Conservation (phyloP, 306 rosid species). For the Pueraria montana region DNA sequence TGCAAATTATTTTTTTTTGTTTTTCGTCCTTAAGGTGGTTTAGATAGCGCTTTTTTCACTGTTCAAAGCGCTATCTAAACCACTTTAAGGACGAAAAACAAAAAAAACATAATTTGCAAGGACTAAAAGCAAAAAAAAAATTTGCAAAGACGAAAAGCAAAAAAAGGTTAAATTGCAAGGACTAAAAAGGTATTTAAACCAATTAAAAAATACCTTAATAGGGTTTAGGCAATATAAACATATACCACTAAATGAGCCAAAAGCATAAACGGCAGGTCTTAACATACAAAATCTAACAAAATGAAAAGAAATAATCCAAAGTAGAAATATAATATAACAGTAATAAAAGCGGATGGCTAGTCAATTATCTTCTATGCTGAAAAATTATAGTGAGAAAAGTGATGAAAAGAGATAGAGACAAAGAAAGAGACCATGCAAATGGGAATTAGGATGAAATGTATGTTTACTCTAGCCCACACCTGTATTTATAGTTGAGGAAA, state of each 20-base stretch:
- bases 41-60: too few relatives aligned
- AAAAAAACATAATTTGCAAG: too few relatives aligned
- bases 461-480: background rate
- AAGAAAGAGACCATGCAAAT: background rate
- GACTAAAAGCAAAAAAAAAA: too few relatives aligned
- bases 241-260: background rate
- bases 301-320: background rate
- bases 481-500: background rate
- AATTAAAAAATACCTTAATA: background rate
- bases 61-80: too few relatives aligned
- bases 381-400: background rate
- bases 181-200: too few relatives aligned
- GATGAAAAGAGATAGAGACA: background rate
- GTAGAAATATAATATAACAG: background rate
- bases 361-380: background rate
- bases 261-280: background rate
- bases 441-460: background rate
- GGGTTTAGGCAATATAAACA: background rate
- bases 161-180: too few relatives aligned
- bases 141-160: too few relatives aligned
- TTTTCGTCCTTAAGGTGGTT: too few relatives aligned
- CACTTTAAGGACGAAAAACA: too few relatives aligned
- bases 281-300: background rate
- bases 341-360: background rate
- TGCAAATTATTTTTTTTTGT: too few relatives aligned